Percentiles rank a stretch among this genome's conserved stretches.
phyloP scores from a whole-genome alignment of 805 yeast species.

The Isabelozyma heimii region DNA sequence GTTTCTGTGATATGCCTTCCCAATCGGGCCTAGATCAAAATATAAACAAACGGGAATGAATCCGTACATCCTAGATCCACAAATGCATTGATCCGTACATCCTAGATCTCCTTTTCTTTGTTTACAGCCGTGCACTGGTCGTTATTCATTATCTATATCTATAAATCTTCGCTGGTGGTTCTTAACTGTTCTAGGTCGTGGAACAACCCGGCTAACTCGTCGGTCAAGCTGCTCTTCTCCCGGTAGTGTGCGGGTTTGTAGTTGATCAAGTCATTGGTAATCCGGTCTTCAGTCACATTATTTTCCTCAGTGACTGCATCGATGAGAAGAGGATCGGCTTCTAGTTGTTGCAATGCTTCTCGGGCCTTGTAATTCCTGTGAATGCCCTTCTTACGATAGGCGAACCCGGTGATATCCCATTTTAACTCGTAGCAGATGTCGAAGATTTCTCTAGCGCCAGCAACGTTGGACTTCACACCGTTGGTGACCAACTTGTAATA shows the following conservation, averaged over 20 bases:
- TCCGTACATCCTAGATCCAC: not conserved
- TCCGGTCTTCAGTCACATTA: slow-evolving; percentile 2
- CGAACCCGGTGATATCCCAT: slow-evolving; percentile 36
- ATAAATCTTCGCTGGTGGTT: not conserved
- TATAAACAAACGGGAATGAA: not conserved
- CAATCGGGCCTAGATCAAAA: not conserved
- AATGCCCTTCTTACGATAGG: slow-evolving; percentile 22
- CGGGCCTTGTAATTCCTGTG: slow-evolving; percentile 18
- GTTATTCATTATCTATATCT: not conserved
- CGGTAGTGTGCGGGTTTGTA: not conserved
- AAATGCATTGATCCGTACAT: not conserved
- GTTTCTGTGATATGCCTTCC: not conserved
- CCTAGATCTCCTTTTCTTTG: not conserved
- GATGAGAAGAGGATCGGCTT: slow-evolving; percentile 14
- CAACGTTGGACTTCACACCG: slow-evolving; percentile 28
- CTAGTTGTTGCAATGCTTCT: slow-evolving; percentile 14
- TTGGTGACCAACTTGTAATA: slow-evolving; percentile 28
- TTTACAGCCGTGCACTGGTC: not conserved
- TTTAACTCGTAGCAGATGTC: slow-evolving; percentile 31
- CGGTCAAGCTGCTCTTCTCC: not conserved
- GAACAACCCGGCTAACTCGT: not conserved
- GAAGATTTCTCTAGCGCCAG: slow-evolving; percentile 25
- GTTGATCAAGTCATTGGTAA: slow-evolving; percentile 4
- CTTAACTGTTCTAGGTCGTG: not conserved
- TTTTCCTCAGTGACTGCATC: slow-evolving; percentile 5